Conservation (phyloP, 768 basidiomycete genomes). For the Phaeolepiota aurea region DNA sequence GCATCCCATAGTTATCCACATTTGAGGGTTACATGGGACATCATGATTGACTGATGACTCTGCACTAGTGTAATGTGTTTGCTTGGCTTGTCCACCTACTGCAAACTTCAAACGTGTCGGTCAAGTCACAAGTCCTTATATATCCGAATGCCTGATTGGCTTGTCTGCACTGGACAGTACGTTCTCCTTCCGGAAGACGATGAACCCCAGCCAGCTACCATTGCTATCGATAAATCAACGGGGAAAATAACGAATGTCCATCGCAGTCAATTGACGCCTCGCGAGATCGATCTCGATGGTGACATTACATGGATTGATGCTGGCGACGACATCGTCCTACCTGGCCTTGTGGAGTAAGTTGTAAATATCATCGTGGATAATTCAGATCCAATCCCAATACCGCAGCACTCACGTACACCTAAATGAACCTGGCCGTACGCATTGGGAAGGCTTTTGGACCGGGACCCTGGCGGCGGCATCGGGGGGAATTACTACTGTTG, state of each 20-base stretch:
- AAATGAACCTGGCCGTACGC: conserved; percentile 88
- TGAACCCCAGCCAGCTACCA: conserved; percentile 52
- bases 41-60: background rate
- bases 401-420: conserved; percentile 83
- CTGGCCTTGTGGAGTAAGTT: conserved; percentile 75
- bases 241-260: conserved; percentile 55
- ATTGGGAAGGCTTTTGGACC: conserved; percentile 92
- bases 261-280: conserved; percentile 18
- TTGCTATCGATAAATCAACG: conserved; percentile 45
- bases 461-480: conserved; percentile 88
- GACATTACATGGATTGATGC: conserved; percentile 42
- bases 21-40: too few relatives aligned
- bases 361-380: background rate
- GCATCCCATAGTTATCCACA: background rate
- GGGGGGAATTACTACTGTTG: conserved; percentile 90
- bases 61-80: background rate
- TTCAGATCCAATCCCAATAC: conserved; percentile 3
- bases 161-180: conserved; percentile 43
- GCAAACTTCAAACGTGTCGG: background rate
- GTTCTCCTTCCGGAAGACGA: conserved; percentile 47
- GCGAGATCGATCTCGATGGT: conserved; percentile 19
- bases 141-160: conserved; percentile 13
- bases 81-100: background rate
- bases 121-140: background rate
- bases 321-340: conserved; percentile 53